Percentiles rank a stretch among this genome's conserved stretches.
phyloP scores from a whole-genome alignment of 2,329 filamentous ascomycete species.

The Talaromyces sp. region DNA sequence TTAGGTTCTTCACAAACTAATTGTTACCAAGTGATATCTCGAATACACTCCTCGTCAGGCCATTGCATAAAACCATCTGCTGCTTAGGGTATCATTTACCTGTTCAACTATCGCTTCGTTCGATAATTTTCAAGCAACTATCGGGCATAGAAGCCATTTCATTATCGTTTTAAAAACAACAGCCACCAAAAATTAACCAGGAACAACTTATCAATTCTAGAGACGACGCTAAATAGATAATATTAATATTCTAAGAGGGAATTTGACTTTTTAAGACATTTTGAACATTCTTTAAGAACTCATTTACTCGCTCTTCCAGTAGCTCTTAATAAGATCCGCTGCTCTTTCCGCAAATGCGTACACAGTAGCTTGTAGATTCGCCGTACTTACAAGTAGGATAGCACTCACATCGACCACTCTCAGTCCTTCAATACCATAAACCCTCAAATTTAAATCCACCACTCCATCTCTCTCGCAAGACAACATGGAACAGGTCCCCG shows the following conservation, averaged over 20 bases:
- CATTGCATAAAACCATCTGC: no score
- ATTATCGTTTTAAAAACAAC: no score
- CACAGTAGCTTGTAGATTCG: neutral
- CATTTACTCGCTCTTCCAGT: neutral
- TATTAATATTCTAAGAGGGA: neutral
- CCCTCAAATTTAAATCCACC: constrained; percentile 1
- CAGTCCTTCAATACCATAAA: neutral
- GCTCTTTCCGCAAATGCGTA: neutral
- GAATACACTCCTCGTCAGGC: no score
- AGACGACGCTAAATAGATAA: no score
- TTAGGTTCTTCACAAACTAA: no score
- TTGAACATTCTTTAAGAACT: neutral
- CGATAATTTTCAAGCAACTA: no score
- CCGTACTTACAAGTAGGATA: constrained; percentile 1
- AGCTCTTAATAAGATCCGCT: neutral
- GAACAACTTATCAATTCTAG: no score
- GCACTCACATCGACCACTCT: neutral
- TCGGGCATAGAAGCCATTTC: no score
- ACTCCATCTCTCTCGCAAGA: neutral
- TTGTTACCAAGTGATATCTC: no score
- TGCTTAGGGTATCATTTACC: no score
- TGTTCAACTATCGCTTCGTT: no score
- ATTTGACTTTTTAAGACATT: neutral
- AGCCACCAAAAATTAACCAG: no score
- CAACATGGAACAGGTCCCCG: constrained; percentile 1